Evolutionary conservation across 306 rosid genomes (phyloP).

Genomic region (Cajanus cajan): DNA sequence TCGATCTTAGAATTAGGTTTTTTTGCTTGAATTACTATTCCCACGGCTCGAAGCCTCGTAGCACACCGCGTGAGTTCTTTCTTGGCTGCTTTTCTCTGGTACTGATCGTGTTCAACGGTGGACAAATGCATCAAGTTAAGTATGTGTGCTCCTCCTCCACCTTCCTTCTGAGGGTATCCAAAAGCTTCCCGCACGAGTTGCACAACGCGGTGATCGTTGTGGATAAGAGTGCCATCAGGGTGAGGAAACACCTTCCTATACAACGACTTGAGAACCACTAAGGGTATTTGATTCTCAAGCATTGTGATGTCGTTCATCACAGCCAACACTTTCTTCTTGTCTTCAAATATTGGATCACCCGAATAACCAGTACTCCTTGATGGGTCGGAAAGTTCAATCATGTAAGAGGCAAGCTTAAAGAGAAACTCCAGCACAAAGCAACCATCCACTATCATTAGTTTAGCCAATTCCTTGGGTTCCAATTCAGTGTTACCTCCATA

Average conservation of each 20-base stretch:
- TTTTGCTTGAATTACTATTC: not conserved
- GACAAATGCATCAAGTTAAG: constrained; percentile 42
- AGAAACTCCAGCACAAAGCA: constrained; percentile 43
- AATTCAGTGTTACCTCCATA: constrained; percentile 25
- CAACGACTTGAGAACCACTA: constrained; percentile 28
- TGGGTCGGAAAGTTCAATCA: fast-evolving
- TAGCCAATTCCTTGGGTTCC: constrained; percentile 20
- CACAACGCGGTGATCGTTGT: constrained; percentile 3
- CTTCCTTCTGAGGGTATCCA: not conserved
- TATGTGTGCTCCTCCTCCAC: constrained; percentile 16
- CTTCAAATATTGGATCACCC: not conserved
- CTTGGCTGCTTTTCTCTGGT: not conserved
- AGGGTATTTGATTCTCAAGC: constrained; percentile 43
- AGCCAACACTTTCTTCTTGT: not conserved
- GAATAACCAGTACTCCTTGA: not conserved
- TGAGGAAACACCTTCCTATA: not conserved
- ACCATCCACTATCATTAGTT: constrained; percentile 43
- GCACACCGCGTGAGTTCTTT: constrained; percentile 15
- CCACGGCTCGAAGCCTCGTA: constrained; percentile 27
- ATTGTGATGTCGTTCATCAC: constrained; percentile 28
- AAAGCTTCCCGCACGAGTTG: constrained; percentile 4
- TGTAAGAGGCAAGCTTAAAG: not conserved
- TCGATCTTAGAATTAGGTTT: no score
- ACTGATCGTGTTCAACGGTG: not conserved
- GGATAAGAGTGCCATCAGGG: not conserved